A percentile compares a stretch with the other conserved stretches of the same genome.
Evolutionary conservation across 2,329 filamentous ascomycete species (phyloP).

Genomic region (Corynespora cassiicola): DNA sequence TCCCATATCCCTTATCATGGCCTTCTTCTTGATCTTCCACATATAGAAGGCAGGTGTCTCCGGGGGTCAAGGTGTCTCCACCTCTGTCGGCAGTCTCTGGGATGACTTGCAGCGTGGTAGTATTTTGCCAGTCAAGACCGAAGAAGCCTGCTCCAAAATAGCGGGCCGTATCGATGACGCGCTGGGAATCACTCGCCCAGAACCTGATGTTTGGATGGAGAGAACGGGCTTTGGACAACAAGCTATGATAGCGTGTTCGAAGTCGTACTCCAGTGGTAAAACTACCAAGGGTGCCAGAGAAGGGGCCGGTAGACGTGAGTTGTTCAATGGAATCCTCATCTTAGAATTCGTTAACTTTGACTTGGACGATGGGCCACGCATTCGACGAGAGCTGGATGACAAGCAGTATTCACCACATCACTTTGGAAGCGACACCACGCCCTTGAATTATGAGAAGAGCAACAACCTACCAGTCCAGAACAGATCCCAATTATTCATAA

Average conservation of each 20-base stretch:
- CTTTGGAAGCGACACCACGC: neutral
- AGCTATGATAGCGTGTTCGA: constrained; percentile 59
- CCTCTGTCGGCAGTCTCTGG: constrained; percentile 58
- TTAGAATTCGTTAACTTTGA: constrained; percentile 31
- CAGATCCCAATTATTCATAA: constrained; percentile 62
- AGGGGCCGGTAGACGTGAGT: constrained; percentile 62
- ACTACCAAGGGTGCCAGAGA: constrained; percentile 61
- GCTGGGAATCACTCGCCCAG: constrained; percentile 62
- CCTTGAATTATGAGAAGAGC: constrained; percentile 1
- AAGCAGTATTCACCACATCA: neutral
- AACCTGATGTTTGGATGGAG: constrained; percentile 35
- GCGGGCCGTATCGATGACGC: constrained; percentile 63
- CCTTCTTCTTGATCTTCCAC: constrained; percentile 49
- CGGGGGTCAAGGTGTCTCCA: constrained; percentile 64
- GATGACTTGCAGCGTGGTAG: constrained; percentile 55
- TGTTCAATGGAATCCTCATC: constrained; percentile 56
- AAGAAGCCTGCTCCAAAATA: constrained; percentile 64
- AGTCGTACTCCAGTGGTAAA: constrained; percentile 63
- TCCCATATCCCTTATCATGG: constrained; percentile 57
- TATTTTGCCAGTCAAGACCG: constrained; percentile 55
- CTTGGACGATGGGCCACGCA: no score
- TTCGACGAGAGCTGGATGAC: no score
- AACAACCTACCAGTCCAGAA: constrained; percentile 51
- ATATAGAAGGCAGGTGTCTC: constrained; percentile 53
- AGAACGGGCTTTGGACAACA: constrained; percentile 42